Percentiles rank a stretch among this genome's conserved stretches.
These are phyloP conservation scores for Mycena floridula DNA, from an alignment of 768 basidiomycete species.

Conservation along the genomic window DNA sequence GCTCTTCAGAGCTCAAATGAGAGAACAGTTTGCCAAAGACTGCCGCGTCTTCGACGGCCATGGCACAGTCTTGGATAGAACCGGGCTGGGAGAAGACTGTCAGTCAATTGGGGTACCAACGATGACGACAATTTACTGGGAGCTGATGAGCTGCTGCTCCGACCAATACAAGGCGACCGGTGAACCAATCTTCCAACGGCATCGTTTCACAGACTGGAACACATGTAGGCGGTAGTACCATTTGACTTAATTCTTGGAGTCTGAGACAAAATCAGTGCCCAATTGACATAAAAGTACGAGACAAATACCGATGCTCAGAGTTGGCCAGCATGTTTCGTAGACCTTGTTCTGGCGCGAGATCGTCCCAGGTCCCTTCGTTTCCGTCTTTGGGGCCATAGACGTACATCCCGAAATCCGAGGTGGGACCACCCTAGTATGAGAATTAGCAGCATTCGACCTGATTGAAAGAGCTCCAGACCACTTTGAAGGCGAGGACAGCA, in stretches of 20 bases:
- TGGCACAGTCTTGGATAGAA: constrained; percentile 39
- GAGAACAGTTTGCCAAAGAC: constrained; percentile 57
- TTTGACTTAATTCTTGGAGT: constrained; percentile 28
- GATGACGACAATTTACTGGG: constrained; percentile 30
- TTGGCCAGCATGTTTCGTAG: constrained; percentile 21
- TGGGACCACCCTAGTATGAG: constrained; percentile 26
- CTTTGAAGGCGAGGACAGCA: constrained; percentile 22
- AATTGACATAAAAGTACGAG: not conserved
- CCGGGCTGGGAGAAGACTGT: constrained; percentile 32
- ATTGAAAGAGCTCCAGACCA: constrained; percentile 18
- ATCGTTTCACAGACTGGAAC: constrained; percentile 31
- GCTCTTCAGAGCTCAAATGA: constrained; percentile 39
- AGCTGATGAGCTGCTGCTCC: constrained; percentile 53
- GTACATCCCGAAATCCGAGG: constrained; percentile 22
- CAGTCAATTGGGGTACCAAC: not conserved
- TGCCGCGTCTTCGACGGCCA: constrained; percentile 58
- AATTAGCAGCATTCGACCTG: not conserved
- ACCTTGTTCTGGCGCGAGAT: constrained; percentile 22
- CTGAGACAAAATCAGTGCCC: constrained; percentile 14
- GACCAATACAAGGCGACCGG: constrained; percentile 39
- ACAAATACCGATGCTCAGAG: constrained; percentile 32
- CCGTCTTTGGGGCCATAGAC: constrained; percentile 25
- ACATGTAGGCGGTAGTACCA: constrained; percentile 27
- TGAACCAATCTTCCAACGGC: constrained; percentile 46
- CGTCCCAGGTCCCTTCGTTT: constrained; percentile 21